Conservation (phyloP, 768 basidiomycete species). For the Austroboletus eburneus region DNA sequence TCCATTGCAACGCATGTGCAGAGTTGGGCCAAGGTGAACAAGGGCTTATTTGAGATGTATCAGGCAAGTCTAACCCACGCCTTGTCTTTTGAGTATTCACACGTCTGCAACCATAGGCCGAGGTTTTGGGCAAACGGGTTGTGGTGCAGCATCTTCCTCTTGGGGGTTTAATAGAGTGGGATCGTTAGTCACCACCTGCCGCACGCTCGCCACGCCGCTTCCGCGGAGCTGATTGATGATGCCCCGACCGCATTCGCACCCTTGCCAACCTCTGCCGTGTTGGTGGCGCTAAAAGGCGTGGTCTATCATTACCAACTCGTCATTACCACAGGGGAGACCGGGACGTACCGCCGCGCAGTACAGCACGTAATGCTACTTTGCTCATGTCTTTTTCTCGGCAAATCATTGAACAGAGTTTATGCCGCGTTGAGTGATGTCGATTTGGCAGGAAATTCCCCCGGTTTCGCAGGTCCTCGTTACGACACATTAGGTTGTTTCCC, state of each 20-base stretch:
- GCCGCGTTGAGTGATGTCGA: neutral
- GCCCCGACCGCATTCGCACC: slow-evolving; percentile 12
- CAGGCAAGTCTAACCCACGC: slow-evolving; percentile 43
- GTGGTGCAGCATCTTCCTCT: slow-evolving; percentile 93
- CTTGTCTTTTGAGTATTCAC: slow-evolving; percentile 1
- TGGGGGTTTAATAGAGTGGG: slow-evolving; percentile 78
- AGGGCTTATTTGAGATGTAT: slow-evolving; percentile 94
- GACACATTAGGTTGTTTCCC: neutral
- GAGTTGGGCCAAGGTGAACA: slow-evolving; percentile 89
- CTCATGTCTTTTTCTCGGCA: neutral
- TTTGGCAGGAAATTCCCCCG: slow-evolving; percentile 2
- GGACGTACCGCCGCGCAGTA: neutral
- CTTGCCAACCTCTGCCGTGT: slow-evolving; percentile 5
- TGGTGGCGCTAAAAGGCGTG: slow-evolving; percentile 1
- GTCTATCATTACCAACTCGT: slow-evolving; percentile 11
- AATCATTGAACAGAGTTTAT: neutral
- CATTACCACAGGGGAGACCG: neutral
- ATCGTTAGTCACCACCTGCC: slow-evolving; percentile 15
- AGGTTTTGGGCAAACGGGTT: slow-evolving; percentile 91
- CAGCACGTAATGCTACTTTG: neutral
- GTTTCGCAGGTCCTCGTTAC: neutral
- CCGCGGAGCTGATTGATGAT: slow-evolving; percentile 21
- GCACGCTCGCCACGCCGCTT: neutral
- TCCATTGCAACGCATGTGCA: slow-evolving; percentile 84
- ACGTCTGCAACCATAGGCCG: slow-evolving; percentile 47